Base-by-base conservation (phyloP, 257 asterid species). In the Hygrophila difformis region DNA sequence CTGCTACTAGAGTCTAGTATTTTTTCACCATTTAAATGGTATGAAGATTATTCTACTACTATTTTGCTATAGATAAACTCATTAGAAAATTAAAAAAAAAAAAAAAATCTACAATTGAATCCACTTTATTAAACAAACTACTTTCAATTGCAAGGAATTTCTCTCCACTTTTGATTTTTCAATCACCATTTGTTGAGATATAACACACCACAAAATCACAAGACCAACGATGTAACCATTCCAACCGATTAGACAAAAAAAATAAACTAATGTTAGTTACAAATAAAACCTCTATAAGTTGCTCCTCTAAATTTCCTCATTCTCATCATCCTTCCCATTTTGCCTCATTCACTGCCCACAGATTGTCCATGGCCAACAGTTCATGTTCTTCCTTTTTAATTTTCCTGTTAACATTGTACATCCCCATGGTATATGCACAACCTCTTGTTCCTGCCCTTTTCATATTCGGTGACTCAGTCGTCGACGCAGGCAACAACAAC, bases 401-500 rank as follows among this genome's bases (percentile, higher is more conserved):
- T 43, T 28, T 59, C 41, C 23, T 74, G 0, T 13, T 55, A 20
- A 12, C 51, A 10, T 21, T 67, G 24, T 61, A 55, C 39, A 4
- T 38, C 1, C 22, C 12, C 12, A 7, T 47, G 35, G 61, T 39
- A 15, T 15, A 41, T 40, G 84, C 73, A 8, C 94, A 85, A 28
- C 72, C 92, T 55, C 59, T 74, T 12, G 79, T 82, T 39, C 94
- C 96, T 23, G 96, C 92, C 26, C 49, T 86, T 8, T 44, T 70
- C 47, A 66, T 77, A 40, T 86, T 86, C 40, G 94, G 96, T 1
- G 96, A 86, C 56, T 82, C 96, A 1, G 61, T 79, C 0, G 69
- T 79, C 18, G 94, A 82, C 61, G 86, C 31, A 21, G 96, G 96
- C 44, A 86, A 86, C 41, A 86, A 86, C 65, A 86, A 86, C 68